Percentiles rank a stretch among this genome's conserved stretches.
These are phyloP conservation scores for Citrullus colocynthis DNA, from an alignment of 306 rosid genomes.

Conservation along the genomic window DNA sequence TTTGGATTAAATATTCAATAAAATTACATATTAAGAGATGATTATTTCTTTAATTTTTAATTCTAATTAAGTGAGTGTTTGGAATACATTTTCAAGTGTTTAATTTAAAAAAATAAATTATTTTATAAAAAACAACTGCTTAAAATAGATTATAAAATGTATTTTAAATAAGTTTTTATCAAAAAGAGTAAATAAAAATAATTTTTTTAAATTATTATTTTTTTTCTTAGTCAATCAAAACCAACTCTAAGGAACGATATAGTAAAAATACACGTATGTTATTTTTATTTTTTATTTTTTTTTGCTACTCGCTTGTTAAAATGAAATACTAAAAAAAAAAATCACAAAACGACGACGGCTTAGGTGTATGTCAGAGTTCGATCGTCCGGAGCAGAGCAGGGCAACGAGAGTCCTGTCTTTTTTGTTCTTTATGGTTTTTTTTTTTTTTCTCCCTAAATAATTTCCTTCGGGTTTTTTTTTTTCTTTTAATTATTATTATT, in stretches of 20 bases:
- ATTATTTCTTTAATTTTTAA: neutral
- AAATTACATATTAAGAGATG: neutral
- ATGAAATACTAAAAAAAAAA: neutral
- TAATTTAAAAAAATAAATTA: no score
- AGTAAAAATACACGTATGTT: neutral
- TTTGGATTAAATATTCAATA: neutral
- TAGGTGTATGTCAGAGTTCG: slow-evolving; percentile 7
- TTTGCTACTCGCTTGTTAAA: neutral
- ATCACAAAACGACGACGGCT: slow-evolving; percentile 4
- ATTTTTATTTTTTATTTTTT: neutral
- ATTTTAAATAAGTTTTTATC: no score
- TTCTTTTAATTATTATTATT: no score
- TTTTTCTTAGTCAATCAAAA: no score
- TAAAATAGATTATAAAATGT: no score
- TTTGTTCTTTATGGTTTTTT: neutral
- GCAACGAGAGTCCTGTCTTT: neutral
- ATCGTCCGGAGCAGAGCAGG: slow-evolving; percentile 3
- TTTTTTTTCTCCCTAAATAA: neutral
- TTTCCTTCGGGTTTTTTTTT: neutral
- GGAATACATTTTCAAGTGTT: no score
- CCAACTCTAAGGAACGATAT: neutral
- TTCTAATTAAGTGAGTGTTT: neutral
- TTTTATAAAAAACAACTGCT: no score
- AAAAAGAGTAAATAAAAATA: no score
- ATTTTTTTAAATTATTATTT: no score